Percentiles rank a stretch among this genome's conserved stretches.
Conservation (phyloP, 2,329 filamentous ascomycete species). For the Clonostachys rhizophaga region DNA sequence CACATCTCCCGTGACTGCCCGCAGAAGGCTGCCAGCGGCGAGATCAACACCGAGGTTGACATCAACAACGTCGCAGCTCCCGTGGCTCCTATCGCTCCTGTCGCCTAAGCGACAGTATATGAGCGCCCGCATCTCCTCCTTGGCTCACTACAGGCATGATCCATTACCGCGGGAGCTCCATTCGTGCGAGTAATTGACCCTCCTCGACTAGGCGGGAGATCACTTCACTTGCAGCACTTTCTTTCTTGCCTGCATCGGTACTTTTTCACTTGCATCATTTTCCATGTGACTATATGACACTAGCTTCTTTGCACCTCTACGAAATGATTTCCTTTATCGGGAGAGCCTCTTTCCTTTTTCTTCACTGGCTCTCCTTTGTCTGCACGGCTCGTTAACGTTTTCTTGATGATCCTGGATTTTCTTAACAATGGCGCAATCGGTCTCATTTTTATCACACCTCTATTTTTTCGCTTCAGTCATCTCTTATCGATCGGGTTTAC, state of each 20-base stretch:
- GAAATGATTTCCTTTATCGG: constrained; percentile 2
- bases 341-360: neutral
- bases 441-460: constrained; percentile 1
- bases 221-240: neutral
- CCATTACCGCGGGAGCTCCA: too few species aligned
- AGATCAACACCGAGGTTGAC: constrained; percentile 40
- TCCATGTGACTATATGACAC: neutral
- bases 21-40: constrained; percentile 56
- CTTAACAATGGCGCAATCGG: neutral
- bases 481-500: neutral
- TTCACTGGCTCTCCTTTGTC: neutral
- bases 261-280: neutral
- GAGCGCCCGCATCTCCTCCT: too few species aligned
- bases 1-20: constrained; percentile 97
- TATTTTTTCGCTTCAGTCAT: constrained; percentile 2
- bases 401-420: constrained; percentile 4
- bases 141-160: too few species aligned
- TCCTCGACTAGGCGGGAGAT: neutral
- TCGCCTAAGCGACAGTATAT: constrained; percentile 20
- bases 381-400: neutral
- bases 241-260: neutral
- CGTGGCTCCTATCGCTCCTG: constrained; percentile 36
- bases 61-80: constrained; percentile 33
- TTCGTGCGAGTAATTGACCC: neutral
- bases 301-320: constrained; percentile 1